Percentiles rank a stretch among this genome's conserved stretches.
Evolutionary conservation across 768 basidiomycete species (phyloP).

Genomic region (Multifurca ochricompacta): DNA sequence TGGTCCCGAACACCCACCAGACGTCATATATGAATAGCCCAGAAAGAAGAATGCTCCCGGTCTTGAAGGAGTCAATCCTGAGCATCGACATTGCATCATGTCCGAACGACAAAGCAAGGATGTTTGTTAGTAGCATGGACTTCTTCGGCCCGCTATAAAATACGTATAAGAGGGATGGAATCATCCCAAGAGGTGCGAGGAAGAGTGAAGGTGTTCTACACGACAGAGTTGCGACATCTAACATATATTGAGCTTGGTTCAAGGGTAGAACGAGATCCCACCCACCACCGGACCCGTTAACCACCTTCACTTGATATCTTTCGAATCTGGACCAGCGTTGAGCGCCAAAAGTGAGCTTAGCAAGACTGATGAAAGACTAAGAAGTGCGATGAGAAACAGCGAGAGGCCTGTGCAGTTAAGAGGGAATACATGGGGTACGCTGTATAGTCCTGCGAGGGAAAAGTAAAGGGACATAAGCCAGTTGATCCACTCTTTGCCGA

Average conservation of each 20-base stretch:
- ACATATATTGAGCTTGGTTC: conserved; percentile 14
- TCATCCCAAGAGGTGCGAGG: conserved; percentile 49
- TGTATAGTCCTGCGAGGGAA: conserved; percentile 52
- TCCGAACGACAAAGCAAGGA: conserved; percentile 68
- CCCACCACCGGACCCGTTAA: conserved; percentile 42
- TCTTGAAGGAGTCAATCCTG: conserved; percentile 83
- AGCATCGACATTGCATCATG: conserved; percentile 73
- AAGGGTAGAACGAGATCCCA: not conserved
- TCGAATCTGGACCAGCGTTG: conserved; percentile 53
- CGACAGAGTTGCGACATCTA: conserved; percentile 36
- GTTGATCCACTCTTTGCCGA: conserved; percentile 80
- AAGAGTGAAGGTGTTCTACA: conserved; percentile 50
- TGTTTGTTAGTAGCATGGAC: conserved; percentile 68
- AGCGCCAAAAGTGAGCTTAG: conserved; percentile 41
- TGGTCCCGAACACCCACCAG: conserved; percentile 89
- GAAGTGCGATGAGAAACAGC: not conserved
- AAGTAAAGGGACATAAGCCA: conserved; percentile 72
- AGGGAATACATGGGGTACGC: conserved; percentile 57
- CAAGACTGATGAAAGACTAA: conserved; percentile 47
- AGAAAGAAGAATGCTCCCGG: conserved; percentile 72
- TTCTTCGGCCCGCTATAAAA: conserved; percentile 34
- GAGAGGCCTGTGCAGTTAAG: not conserved
- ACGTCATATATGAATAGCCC: conserved; percentile 92
- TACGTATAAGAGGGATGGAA: conserved; percentile 61
- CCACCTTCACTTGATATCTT: conserved; percentile 30